These are phyloP conservation scores for Yamadazyma dushanensis DNA, from an alignment of 1,139 yeast species.

Conservation along the genomic window DNA sequence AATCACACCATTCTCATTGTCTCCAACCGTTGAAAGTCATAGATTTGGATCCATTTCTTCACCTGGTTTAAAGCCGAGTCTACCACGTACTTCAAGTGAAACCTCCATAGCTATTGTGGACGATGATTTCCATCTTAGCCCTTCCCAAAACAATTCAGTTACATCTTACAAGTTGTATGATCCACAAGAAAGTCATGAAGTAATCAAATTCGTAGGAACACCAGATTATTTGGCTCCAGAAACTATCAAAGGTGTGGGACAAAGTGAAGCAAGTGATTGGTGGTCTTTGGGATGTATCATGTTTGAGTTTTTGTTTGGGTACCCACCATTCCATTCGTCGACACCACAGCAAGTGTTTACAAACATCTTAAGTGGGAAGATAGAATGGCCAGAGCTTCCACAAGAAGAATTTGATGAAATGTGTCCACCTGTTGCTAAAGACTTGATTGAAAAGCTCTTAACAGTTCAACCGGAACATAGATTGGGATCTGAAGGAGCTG, in stretches of 20 bases:
- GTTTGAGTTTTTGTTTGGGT: slow-evolving; percentile 89
- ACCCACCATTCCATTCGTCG: slow-evolving; percentile 90
- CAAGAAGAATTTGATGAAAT: slow-evolving; percentile 53
- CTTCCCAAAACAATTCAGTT: slow-evolving; percentile 25
- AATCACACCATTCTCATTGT: slow-evolving; percentile 50
- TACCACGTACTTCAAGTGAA: slow-evolving; percentile 54
- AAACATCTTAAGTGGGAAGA: slow-evolving; percentile 69
- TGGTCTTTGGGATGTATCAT: slow-evolving; percentile 97
- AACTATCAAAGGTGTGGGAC: slow-evolving; percentile 82
- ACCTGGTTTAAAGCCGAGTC: slow-evolving; percentile 48
- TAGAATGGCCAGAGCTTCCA: slow-evolving; percentile 79
- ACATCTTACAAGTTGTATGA: slow-evolving; percentile 67
- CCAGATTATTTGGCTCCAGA: slow-evolving; percentile 99
- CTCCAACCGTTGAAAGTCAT: slow-evolving; percentile 41
- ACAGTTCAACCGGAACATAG: slow-evolving; percentile 63
- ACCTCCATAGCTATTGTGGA: slow-evolving; percentile 56
- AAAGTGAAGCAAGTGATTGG: slow-evolving; percentile 92
- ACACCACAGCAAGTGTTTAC: slow-evolving; percentile 81
- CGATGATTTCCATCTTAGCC: slow-evolving; percentile 39
- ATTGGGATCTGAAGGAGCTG: slow-evolving; percentile 74
- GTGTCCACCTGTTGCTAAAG: slow-evolving; percentile 70
- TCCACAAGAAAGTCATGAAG: slow-evolving; percentile 51
- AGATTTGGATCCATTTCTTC: slow-evolving; percentile 22
- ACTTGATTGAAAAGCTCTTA: slow-evolving; percentile 65
- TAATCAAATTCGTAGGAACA: slow-evolving; percentile 81